Conservation (phyloP, 441 rosid genomes). For the Codiaeum variegatum region DNA sequence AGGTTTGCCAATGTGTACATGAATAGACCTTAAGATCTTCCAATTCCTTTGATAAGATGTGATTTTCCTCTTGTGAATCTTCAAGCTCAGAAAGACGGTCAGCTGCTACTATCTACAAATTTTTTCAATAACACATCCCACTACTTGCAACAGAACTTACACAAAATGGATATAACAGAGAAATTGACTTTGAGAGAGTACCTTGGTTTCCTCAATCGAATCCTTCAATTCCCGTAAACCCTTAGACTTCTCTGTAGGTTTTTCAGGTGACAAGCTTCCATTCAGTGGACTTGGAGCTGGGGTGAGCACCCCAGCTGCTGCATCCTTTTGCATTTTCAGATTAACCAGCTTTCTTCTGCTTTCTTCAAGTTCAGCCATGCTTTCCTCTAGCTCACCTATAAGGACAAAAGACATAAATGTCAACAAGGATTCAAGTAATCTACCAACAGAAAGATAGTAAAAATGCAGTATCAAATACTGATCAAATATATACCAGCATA, state of each 20-base stretch:
- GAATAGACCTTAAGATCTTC: slow-evolving; percentile 70
- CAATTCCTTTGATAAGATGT: slow-evolving; percentile 59
- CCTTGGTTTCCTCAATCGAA: slow-evolving; percentile 76
- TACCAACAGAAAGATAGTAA: slow-evolving; percentile 2
- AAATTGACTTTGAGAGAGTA: slow-evolving; percentile 25
- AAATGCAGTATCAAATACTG: background rate
- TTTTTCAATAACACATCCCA: slow-evolving; percentile 29
- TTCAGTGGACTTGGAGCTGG: slow-evolving; percentile 51
- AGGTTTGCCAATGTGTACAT: slow-evolving; percentile 17
- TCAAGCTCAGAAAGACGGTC: slow-evolving; percentile 82
- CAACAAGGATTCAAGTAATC: slow-evolving; percentile 24
- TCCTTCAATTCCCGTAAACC: slow-evolving; percentile 73
- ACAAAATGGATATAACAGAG: background rate
- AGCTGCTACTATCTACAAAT: slow-evolving; percentile 65
- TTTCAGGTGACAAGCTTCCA: slow-evolving; percentile 79
- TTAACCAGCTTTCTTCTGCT: slow-evolving; percentile 81
- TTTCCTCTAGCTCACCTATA: slow-evolving; percentile 86
- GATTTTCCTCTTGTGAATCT: slow-evolving; percentile 69
- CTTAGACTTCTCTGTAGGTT: slow-evolving; percentile 60
- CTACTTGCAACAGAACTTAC: background rate
- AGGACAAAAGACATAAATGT: slow-evolving; percentile 25
- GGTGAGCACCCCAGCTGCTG: slow-evolving; percentile 51
- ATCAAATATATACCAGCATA: background rate
- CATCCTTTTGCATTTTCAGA: slow-evolving; percentile 84
- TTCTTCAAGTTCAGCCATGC: slow-evolving; percentile 82